Evolutionary conservation across 805 yeast species (phyloP).

Genomic region (Hanseniaspora pseudoguilliermondii): DNA sequence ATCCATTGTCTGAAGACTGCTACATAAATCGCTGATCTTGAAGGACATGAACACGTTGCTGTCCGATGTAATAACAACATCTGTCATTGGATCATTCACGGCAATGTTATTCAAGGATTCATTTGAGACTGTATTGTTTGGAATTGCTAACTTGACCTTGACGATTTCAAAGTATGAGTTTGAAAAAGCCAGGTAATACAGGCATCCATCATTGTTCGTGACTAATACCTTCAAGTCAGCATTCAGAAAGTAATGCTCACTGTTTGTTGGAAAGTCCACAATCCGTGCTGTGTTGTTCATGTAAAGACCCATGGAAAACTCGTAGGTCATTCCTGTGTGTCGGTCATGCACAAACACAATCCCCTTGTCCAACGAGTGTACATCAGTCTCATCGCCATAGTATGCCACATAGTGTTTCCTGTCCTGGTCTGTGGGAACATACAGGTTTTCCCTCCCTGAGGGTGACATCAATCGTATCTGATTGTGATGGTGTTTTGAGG

Average conservation of each 20-base stretch:
- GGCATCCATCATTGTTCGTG: not conserved
- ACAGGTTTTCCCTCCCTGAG: not conserved
- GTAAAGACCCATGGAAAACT: not conserved
- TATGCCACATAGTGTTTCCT: not conserved
- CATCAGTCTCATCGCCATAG: not conserved
- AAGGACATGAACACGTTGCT: not conserved
- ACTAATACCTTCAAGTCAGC: not conserved
- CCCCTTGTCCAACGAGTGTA: not conserved
- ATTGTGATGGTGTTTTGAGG: not conserved
- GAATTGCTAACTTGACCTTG: not conserved
- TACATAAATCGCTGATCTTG: not conserved
- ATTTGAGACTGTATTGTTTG: not conserved
- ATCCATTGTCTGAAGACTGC: not conserved
- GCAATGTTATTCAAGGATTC: not conserved
- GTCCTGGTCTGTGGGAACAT: not conserved
- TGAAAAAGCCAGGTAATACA: not conserved
- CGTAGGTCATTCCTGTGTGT: not conserved
- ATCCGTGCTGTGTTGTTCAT: not conserved
- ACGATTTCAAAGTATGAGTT: not conserved
- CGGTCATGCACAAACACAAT: not conserved
- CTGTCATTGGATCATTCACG: not conserved
- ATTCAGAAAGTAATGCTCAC: not conserved
- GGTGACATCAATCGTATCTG: not conserved
- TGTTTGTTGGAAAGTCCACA: not conserved
- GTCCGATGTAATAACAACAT: not conserved